phyloP scores from a whole-genome alignment of 495 filamentous ascomycete species.

The Neurospora tetraspora region DNA sequence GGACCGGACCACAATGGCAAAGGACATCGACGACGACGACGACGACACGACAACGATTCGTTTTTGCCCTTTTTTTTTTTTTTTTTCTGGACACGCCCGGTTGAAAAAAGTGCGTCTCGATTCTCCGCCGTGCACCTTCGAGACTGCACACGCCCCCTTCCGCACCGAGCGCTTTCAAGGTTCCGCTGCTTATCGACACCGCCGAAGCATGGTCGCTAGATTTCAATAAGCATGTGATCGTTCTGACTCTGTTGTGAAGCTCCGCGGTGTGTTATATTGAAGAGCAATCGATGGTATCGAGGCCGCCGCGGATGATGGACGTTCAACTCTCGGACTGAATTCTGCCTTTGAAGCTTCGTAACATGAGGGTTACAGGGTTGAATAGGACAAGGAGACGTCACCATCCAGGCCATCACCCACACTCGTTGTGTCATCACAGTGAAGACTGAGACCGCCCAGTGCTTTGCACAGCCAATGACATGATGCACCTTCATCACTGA shows the following conservation, averaged over 20 bases:
- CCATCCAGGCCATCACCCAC: background rate
- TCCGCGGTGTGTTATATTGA: background rate
- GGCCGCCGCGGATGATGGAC: background rate
- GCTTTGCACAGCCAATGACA: background rate
- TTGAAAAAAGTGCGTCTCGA: background rate
- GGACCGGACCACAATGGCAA: background rate
- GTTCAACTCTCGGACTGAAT: background rate
- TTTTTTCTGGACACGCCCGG: background rate
- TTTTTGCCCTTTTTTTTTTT: background rate
- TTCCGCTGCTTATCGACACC: background rate
- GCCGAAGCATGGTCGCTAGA: background rate
- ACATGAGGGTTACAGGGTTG: background rate
- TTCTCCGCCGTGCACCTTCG: background rate
- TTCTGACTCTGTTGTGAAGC: background rate
- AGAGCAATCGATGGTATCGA: background rate
- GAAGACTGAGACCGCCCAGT: background rate
- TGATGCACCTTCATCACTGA: background rate
- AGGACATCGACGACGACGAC: background rate
- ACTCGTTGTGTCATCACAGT: background rate
- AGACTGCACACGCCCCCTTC: background rate
- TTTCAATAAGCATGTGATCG: background rate
- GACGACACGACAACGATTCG: background rate
- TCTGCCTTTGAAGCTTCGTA: background rate
- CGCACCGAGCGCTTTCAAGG: background rate
- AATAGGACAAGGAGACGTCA: background rate